phyloP scores from a whole-genome alignment of 306 rosid species.

The Amphicarpaea edgeworthii region DNA sequence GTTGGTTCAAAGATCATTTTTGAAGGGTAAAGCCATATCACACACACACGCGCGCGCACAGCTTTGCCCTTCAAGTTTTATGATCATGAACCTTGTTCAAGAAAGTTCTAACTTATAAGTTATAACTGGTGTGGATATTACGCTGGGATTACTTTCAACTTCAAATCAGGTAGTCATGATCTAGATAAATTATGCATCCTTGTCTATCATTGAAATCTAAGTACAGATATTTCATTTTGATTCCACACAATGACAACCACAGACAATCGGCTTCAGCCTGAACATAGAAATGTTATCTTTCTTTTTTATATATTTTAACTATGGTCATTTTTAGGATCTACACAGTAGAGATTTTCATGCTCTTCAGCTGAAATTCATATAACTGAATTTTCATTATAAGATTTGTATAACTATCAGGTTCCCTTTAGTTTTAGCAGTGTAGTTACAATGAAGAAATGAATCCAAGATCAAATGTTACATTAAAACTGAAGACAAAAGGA shows the following conservation, averaged over 20 bases:
- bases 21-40: constrained; percentile 26
- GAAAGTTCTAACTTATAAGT: constrained; percentile 26
- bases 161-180: no score
- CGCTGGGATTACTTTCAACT: no score
- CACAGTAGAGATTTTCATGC: neutral
- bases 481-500: constrained; percentile 10
- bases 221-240: neutral
- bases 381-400: neutral
- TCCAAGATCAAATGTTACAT: constrained; percentile 6
- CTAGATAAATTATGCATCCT: neutral
- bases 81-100: constrained; percentile 16
- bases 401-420: constrained; percentile 3
- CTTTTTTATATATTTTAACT: constrained; percentile 1
- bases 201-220: neutral
- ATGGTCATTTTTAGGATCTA: neutral
- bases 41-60: constrained; percentile 10
- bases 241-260: neutral
- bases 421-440: neutral
- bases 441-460: constrained; percentile 18
- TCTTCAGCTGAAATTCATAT: constrained; percentile 2
- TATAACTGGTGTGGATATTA: neutral
- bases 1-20: constrained; percentile 19
- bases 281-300: constrained; percentile 7
- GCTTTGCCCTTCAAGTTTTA: constrained; percentile 16
- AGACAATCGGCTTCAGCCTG: neutral